These are phyloP conservation scores for Aureobasidium subglaciale DNA, from an alignment of 2,329 filamentous ascomycete species.

Conservation along the genomic window DNA sequence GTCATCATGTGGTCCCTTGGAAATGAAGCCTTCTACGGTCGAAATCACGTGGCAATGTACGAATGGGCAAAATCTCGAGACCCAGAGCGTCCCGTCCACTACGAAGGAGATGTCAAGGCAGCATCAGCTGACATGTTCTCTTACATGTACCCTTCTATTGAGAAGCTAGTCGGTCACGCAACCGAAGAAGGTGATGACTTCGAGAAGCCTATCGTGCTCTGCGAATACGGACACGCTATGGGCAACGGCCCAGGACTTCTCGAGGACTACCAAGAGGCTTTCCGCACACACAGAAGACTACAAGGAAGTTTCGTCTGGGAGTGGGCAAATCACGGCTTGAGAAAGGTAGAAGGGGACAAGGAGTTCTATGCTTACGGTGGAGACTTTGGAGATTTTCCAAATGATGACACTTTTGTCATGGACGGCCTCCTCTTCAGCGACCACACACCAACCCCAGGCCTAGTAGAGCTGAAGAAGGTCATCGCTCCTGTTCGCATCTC, in stretches of 20 bases:
- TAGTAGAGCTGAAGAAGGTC: constrained; percentile 39
- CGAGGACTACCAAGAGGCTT: constrained; percentile 60
- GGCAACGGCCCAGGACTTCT: constrained; percentile 66
- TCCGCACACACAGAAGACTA: constrained; percentile 52
- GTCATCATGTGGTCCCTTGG: constrained; percentile 68
- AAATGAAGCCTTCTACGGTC: constrained; percentile 66
- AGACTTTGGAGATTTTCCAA: constrained; percentile 36
- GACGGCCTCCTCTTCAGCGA: constrained; percentile 38
- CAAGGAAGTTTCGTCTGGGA: constrained; percentile 54
- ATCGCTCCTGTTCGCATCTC: constrained; percentile 32
- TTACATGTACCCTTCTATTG: constrained; percentile 57
- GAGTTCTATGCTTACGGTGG: constrained; percentile 38
- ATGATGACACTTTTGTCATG: constrained; percentile 40
- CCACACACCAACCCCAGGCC: constrained; percentile 34
- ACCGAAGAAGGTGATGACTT: constrained; percentile 29
- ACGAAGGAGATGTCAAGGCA: constrained; percentile 57
- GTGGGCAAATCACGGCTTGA: constrained; percentile 40
- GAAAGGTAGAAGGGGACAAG: constrained; percentile 33
- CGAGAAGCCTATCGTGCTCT: constrained; percentile 51
- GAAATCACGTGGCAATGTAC: constrained; percentile 63
- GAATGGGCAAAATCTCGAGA: constrained; percentile 54
- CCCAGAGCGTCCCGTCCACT: constrained; percentile 54
- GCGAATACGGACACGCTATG: constrained; percentile 58
- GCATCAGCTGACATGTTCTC: constrained; percentile 58
- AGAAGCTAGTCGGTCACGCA: constrained; percentile 44